Percentiles rank a stretch among this genome's conserved stretches.
phyloP scores from a whole-genome alignment of 768 basidiomycete species.

The Leccinum broughii region DNA sequence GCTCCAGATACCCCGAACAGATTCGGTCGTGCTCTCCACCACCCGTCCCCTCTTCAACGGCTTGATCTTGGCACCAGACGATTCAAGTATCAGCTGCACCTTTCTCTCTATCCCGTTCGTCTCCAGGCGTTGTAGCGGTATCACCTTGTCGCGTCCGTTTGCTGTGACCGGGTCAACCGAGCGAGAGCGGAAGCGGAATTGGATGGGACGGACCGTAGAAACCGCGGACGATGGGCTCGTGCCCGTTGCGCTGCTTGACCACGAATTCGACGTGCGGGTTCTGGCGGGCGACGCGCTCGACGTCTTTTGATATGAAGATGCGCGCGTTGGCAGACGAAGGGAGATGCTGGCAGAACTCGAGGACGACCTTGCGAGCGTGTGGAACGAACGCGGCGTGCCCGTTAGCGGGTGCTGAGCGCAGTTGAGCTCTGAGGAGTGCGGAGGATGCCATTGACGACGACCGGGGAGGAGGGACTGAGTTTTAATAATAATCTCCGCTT shows the following conservation, averaged over 20 bases:
- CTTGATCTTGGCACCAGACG: slow-evolving; percentile 85
- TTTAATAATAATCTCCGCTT: slow-evolving; percentile 19
- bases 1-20: slow-evolving; percentile 88
- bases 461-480: slow-evolving; percentile 23
- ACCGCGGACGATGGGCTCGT: slow-evolving; percentile 79
- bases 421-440: slow-evolving; percentile 44
- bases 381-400: slow-evolving; percentile 75
- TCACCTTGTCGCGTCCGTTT: slow-evolving; percentile 86
- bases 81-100: slow-evolving; percentile 79
- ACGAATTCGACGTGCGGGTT: slow-evolving; percentile 88
- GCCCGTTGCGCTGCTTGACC: slow-evolving; percentile 69
- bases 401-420: slow-evolving; percentile 66
- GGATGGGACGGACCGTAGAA: slow-evolving; percentile 61
- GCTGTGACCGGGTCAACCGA: slow-evolving; percentile 45
- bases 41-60: slow-evolving; percentile 63
- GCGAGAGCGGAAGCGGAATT: neutral
- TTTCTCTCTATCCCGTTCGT: slow-evolving; percentile 75
- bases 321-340: slow-evolving; percentile 74
- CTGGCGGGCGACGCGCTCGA: slow-evolving; percentile 62
- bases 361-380: slow-evolving; percentile 80
- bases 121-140: slow-evolving; percentile 74
- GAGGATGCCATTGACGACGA: slow-evolving; percentile 33
- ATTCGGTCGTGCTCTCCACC: slow-evolving; percentile 78
- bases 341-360: slow-evolving; percentile 86
- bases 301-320: slow-evolving; percentile 61